Evolutionary conservation across 176 grass and related monocot species (phyloP), one percentile per base, ranked within the genome.

Genomic region (Microstegium vimineum): DNA sequence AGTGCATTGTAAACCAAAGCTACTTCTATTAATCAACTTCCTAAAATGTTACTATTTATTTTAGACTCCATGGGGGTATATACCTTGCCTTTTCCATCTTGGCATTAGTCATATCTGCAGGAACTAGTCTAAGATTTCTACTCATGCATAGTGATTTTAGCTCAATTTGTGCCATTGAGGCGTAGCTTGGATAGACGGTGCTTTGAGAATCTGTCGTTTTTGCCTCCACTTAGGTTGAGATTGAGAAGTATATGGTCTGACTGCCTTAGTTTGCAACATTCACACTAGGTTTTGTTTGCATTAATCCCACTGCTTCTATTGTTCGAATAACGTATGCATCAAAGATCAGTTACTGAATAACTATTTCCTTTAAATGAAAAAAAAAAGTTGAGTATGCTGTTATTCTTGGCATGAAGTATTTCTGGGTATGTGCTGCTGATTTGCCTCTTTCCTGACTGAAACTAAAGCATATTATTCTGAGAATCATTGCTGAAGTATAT

Each of bases 1-100:
- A 7, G 10, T 0, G 33, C 6, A 45, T 30, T 16, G 18, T 5
- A 77, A 77, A 77, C 31, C 5, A 11, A 37, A 80, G 27, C 42
- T 17, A 54, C 13, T 4, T 32, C 59, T 66, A 25, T 79, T 30
- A 51, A 36, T 36, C 17, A 78, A 47, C 40, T 66, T 66, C 41
- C 63, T 52, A 52, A 37, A 49, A 26, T 5, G 12, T 22, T 23
- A 23, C 13, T 28, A 0, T 79, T 33, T 65, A 10, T n/a, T n/a
- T n/a, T n/a, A n/a, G n/a, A n/a, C n/a, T n/a, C n/a, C n/a, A n/a
- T n/a, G n/a, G n/a, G n/a, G n/a, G 20, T n/a, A 10, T 34, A 12
- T 57, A 34, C n/a, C 38, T 68, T 73, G 34, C 13, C 69, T 68
- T 77, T 38, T 37, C 25, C 26, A 69, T 86, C 66, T 71, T 57